Conservation (phyloP, 768 basidiomycete species). For the Peribolospora kevripleyi region DNA sequence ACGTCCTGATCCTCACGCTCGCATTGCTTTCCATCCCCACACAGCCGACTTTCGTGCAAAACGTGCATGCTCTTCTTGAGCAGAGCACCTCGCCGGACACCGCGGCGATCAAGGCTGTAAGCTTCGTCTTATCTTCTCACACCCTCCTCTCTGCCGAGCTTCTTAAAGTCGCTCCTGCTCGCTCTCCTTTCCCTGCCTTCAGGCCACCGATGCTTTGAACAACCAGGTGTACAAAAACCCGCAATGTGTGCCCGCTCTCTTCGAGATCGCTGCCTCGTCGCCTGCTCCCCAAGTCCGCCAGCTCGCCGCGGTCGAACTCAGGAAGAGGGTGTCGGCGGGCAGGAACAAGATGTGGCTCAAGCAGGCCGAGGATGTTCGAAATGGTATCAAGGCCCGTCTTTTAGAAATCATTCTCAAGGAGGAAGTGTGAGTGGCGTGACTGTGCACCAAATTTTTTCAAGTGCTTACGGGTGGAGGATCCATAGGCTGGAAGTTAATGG, state of each 20-base stretch:
- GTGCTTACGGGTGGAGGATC: too few species aligned
- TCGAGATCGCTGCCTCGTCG: slow-evolving; percentile 58
- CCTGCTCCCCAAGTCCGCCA: slow-evolving; percentile 63
- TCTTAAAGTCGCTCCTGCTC: neutral
- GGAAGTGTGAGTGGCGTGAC: neutral
- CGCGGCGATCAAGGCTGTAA: too few species aligned
- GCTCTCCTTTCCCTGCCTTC: neutral
- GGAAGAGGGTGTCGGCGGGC: slow-evolving; percentile 65
- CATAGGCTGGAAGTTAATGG: too few species aligned
- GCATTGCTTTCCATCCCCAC: too few species aligned
- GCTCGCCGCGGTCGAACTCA: slow-evolving; percentile 83
- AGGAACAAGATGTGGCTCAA: slow-evolving; percentile 62
- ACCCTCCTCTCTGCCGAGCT: neutral
- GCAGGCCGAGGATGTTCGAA: slow-evolving; percentile 39
- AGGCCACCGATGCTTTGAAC: slow-evolving; percentile 83
- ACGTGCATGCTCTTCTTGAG: neutral
- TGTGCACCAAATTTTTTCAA: too few species aligned
- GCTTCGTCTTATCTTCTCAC: neutral
- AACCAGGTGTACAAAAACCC: slow-evolving; percentile 80
- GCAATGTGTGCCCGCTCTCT: slow-evolving; percentile 70
- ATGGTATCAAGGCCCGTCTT: slow-evolving; percentile 61
- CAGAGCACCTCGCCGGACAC: neutral
- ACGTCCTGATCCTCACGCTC: too few species aligned
- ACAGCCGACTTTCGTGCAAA: neutral
- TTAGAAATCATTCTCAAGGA: slow-evolving; percentile 56